Base-by-base conservation (phyloP, 169 alveolate species). In the Eimeria mitis region DNA sequence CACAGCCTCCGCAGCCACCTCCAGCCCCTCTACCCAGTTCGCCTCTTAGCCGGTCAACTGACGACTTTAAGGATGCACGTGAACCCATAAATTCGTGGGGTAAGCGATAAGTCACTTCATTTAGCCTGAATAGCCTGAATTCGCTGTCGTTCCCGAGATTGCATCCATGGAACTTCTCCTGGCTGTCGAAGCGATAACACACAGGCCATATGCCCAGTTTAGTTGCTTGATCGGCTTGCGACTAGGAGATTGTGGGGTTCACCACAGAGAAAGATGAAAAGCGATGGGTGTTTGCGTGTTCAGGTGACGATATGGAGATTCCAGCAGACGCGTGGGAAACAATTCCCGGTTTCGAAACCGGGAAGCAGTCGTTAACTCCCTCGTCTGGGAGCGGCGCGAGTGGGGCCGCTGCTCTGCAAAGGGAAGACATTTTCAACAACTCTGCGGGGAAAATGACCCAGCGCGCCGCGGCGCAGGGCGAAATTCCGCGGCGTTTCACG, bases 21-120 rank as follows among this genome's bases (percentile, higher is more conserved):
- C 73, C 59, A 78, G 68, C 65, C 23, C 75, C 73, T 28, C 14
- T 23, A 14, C 28, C 68, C 44, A 78, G 42, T 47, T 44, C 88
- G 47, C 90, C 90, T 19, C 56, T n/a, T 31, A 54, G 90, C 90
- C 90, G 59, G 56, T 83, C 90, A 83, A 83, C 90, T 14, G 90
- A 83, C 71, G 90, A 83, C 54, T 83, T 83, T 83, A 83, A 83
- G 44, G 90, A 83, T 54, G 90, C 90, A 31, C 75, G 75, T 9
- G 90, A 56, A 54, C 90, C 90, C 49, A 83, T 83, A n/a, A 56
- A 56, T 59, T 83, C 90, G n/a, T 83, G 90, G 90, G 90, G 90
- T 83, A 54, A 16, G 90, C 65, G 75, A n/a, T 34, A 28, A 37
- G 42, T 49, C 88, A 28, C 88, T 25, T 0, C 47, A 7, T 6